Percentiles rank a stretch among this genome's conserved stretches.
Evolutionary conservation across 78 protist genomes (phyloP).

Genomic region (Tieghemostelium lacteum): DNA sequence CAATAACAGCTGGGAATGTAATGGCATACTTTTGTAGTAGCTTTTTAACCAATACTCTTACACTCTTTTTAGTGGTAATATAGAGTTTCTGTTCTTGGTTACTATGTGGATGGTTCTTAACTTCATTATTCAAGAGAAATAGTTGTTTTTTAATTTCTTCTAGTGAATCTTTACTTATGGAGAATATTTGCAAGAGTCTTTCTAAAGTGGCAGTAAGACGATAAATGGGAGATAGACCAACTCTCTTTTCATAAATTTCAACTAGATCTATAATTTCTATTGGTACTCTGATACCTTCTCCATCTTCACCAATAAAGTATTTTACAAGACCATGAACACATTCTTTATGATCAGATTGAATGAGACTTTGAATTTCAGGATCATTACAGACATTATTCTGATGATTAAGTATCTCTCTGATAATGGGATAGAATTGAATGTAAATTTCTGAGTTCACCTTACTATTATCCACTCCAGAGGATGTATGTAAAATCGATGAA

Average conservation of each 20-base stretch:
- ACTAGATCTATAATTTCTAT: background rate
- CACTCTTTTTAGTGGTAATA: background rate
- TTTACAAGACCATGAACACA: no score
- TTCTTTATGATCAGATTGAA: no score
- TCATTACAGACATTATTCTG: no score
- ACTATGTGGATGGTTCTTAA: background rate
- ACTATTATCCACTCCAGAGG: no score
- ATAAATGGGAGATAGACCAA: background rate
- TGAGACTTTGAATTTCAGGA: no score
- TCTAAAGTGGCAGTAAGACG: background rate
- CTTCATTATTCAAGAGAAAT: background rate
- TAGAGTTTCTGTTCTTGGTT: background rate
- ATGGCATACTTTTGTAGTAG: conserved; percentile 8
- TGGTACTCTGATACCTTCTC: no score
- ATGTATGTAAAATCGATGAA: no score
- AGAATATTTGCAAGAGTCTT: background rate
- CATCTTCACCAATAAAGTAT: no score
- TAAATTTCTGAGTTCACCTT: no score
- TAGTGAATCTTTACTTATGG: background rate
- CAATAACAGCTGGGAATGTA: conserved; percentile 29
- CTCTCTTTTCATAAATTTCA: background rate
- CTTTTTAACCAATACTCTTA: conserved; percentile 1
- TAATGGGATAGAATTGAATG: no score
- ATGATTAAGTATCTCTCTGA: no score
- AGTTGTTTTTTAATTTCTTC: background rate